Base-by-base conservation (phyloP, 129 eudicot species). In the Flaveria trinervia region DNA sequence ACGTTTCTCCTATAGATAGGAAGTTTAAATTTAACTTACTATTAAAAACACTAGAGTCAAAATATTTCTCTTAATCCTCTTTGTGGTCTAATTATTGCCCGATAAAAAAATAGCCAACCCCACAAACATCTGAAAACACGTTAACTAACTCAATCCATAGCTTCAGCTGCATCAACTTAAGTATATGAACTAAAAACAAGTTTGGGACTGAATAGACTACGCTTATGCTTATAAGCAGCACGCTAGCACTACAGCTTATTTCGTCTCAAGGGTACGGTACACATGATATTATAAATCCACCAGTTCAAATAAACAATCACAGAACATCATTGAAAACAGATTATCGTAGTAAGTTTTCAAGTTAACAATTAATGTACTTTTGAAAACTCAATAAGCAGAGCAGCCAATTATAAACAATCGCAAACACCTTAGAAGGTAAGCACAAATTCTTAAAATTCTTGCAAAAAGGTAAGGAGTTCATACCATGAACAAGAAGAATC, bases 401-500 rank as follows among this genome's bases (percentile, higher is more conserved):
- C 2, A 55, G 12, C 11, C 26, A 55, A 17, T 17, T 55, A n/a
- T 17, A 55, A 55, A 10, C 28, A 17, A 18, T 55, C 9, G 11
- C 25, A 55, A 55, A 55, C 26, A 55, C 61, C 61, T 18, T 5
- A 25, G 25, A 61, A 26, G 25, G 28, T 23, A 61, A 20, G 41
- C 16, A 61, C 17, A 61, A 11, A 49, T 26, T 65, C 65, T 16
- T 55, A 3, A 33, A 70, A 68, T 26, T 3, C 3, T 9, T 17
- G 54, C 4, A 49, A n/a, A 45, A 30, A 20, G 52, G 64, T 30
- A 16, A 46, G 41, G 28, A 26, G 61, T 50, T 17, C 61, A 20
- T 83, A 88, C 93, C 93, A 43, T 89, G 93, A 73, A 89, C 88
- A 73, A 89, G 84, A 68, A 89, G 93, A 66, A 86, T 89, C 52